Conservation (phyloP, 495 filamentous ascomycete species). For the Penicillium simplicissimum region DNA sequence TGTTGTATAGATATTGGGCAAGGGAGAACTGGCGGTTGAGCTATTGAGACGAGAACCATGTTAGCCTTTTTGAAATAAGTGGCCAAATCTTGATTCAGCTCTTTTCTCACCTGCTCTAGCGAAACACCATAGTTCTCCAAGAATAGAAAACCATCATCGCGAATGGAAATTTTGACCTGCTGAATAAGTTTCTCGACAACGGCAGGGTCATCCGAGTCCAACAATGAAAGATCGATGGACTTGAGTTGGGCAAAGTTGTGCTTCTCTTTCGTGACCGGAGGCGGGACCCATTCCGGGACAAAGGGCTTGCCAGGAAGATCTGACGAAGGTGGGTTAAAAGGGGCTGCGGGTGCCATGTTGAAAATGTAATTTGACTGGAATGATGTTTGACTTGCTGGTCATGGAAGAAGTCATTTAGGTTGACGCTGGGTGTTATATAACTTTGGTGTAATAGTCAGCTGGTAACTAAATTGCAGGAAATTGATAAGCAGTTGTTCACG, state of each 20-base stretch:
- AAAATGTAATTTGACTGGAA: not conserved
- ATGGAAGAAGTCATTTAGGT: not conserved
- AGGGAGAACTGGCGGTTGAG: conserved; percentile 48
- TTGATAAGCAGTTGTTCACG: not conserved
- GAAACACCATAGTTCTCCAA: conserved; percentile 50
- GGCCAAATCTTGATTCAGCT: not conserved
- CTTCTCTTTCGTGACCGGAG: conserved; percentile 38
- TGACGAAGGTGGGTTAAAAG: conserved; percentile 43
- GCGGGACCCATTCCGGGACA: conserved; percentile 45
- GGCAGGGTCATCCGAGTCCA: conserved; percentile 37
- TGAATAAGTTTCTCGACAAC: conserved; percentile 43
- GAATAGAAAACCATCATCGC: conserved; percentile 49
- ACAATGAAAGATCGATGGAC: conserved; percentile 41
- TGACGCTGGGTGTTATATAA: not conserved
- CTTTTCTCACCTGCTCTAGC: conserved; percentile 39
- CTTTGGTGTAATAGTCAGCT: not conserved
- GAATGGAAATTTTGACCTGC: conserved; percentile 41
- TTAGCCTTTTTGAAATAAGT: not conserved
- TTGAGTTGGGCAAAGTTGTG: conserved; percentile 41
- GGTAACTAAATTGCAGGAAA: not conserved
- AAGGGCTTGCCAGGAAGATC: conserved; percentile 40
- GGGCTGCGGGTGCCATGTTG: conserved; percentile 34
- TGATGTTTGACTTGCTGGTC: not conserved
- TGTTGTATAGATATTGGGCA: conserved; percentile 46
- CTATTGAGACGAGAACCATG: conserved; percentile 11